Conservation (phyloP, 1,284 basidiomycete genomes). For the Cryptococcus jaspeensis region DNA sequence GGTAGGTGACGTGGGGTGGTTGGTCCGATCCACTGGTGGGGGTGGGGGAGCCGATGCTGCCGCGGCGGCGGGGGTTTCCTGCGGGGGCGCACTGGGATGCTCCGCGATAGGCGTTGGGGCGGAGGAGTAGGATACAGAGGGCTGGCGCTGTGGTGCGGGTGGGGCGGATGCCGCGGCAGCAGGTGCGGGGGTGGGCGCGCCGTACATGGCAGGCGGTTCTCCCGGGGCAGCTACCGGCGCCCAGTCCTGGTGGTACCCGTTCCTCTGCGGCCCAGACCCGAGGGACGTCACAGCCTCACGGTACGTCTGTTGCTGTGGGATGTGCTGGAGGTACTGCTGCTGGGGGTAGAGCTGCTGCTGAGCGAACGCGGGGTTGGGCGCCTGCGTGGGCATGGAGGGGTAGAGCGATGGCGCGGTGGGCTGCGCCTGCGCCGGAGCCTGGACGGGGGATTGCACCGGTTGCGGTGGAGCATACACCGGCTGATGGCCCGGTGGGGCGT, state of each 20-base stretch:
- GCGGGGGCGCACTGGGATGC: no score
- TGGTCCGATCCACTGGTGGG: constrained; percentile 28
- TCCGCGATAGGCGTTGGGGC: no score
- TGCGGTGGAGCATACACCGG: not conserved
- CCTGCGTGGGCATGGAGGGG: constrained; percentile 18
- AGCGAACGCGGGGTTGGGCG: constrained; percentile 21
- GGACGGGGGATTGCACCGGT: not conserved
- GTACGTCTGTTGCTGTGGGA: constrained; percentile 19
- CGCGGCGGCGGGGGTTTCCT: no score
- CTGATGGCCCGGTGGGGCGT: constrained; percentile 1
- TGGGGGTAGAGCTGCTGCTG: constrained; percentile 24
- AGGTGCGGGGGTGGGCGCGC: constrained; percentile 19
- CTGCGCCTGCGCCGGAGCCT: constrained; percentile 12
- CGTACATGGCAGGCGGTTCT: constrained; percentile 23
- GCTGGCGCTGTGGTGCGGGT: constrained; percentile 10
- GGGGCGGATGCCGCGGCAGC: constrained; percentile 29
- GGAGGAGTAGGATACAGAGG: no score
- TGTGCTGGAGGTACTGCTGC: constrained; percentile 23
- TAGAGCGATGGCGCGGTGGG: constrained; percentile 24
- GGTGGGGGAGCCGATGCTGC: constrained; percentile 7
- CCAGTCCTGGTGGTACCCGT: constrained; percentile 37
- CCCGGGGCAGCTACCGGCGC: constrained; percentile 13
- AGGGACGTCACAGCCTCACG: constrained; percentile 13
- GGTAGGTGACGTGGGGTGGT: constrained; percentile 27
- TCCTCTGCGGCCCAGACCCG: constrained; percentile 15